These are phyloP conservation scores for Hygrophoropsis aurantiaca DNA, from an alignment of 768 basidiomycete species.

Conservation along the genomic window DNA sequence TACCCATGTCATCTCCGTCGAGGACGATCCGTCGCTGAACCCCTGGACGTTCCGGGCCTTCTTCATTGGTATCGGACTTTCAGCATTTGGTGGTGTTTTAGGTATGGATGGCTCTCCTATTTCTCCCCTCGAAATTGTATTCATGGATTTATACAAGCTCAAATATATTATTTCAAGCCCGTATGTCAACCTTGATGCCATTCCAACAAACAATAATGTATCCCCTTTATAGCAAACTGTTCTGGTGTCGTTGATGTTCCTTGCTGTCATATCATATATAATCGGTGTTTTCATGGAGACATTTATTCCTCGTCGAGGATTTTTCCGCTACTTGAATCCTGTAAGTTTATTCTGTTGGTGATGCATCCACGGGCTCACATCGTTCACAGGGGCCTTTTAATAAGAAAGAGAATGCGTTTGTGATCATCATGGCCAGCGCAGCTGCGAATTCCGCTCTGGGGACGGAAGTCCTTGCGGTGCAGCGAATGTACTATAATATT, in stretches of 20 bases:
- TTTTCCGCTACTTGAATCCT: constrained; percentile 48
- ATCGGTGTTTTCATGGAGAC: constrained; percentile 43
- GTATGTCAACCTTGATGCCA: constrained; percentile 29
- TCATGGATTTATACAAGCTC: constrained; percentile 30
- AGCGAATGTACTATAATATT: constrained; percentile 47
- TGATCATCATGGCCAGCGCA: constrained; percentile 50
- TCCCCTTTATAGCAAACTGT: constrained; percentile 42
- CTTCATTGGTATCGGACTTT: constrained; percentile 46
- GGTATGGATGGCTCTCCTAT: constrained; percentile 26
- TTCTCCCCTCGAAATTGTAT: constrained; percentile 8
- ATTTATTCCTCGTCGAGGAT: constrained; percentile 38
- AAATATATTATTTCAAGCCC: constrained; percentile 56
- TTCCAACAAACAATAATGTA: not conserved
- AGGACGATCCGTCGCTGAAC: constrained; percentile 45
- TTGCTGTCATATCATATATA: constrained; percentile 47
- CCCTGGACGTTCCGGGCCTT: constrained; percentile 49
- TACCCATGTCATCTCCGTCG: constrained; percentile 41
- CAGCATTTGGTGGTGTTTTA: constrained; percentile 48
- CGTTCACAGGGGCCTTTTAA: constrained; percentile 45
- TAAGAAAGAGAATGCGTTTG: constrained; percentile 53
- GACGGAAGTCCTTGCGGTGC: constrained; percentile 48
- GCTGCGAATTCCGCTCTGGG: constrained; percentile 49
- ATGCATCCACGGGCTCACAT: not conserved
- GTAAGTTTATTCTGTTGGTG: constrained; percentile 22
- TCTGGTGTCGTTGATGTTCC: constrained; percentile 47